Evolutionary conservation across 768 basidiomycete genomes (phyloP), one percentile per base, ranked within the genome.

Genomic region (Suillus spraguei): DNA sequence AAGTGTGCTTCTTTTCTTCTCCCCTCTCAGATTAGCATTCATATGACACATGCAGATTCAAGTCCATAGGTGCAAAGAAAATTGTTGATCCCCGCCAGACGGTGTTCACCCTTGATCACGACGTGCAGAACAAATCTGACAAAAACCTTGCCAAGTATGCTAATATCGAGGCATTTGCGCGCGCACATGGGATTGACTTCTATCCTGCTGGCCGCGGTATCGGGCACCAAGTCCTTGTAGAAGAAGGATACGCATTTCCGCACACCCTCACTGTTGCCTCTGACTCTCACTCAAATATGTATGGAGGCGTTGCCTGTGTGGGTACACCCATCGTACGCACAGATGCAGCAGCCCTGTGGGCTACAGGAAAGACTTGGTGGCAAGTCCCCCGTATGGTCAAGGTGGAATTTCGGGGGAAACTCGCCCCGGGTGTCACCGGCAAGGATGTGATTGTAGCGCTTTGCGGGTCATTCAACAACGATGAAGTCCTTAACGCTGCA

Each of bases 361-460:
- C 97, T 14, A 99, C 97, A 0, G 95, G 96, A 24, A 94, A 92
- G 74, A 99, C 97, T 1, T 99, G 97, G 97, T 99, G 97, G 97
- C 97, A 99, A 78, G 90, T 99, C 39, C 97, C 97, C 16, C 87
- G 94, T 5, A 95, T 98, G 86, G 87, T 99, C 74, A 95, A 92
- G 64, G 97, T 99, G 65, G 95, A 97, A 70, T 81, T 99, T 56
- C 85, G 83, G 63, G 97, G 97, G 7, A 81, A 79, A 64, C 84
- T 99, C 0, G 83, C 91, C 0, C 86, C 90, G 0, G 97, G 97
- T 4, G 97, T 99, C 2, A 96, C 95, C 0, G 97, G 97, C 39
- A 99, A 99, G 77, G 97, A 99, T 71, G 92, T 99, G 49, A 99
- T 99, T 64, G 92, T 99, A 17, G 97, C 97, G 0, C 84, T 99